Percentiles rank a stretch among this genome's conserved stretches.
These are phyloP conservation scores for Trichoderma oligosporum DNA, from an alignment of 2,329 filamentous ascomycete species.

Conservation along the genomic window DNA sequence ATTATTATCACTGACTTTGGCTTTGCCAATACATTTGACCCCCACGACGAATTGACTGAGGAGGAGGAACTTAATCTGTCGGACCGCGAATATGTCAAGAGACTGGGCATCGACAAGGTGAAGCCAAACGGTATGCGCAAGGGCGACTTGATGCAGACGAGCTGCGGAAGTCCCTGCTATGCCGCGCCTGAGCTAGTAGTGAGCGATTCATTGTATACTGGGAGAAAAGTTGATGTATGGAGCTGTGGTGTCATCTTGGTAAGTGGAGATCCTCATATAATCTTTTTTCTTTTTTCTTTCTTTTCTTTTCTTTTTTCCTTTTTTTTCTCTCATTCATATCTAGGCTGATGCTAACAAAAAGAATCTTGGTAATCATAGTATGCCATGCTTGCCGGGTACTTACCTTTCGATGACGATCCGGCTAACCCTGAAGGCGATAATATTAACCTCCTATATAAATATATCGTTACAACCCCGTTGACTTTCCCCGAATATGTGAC, in stretches of 20 bases:
- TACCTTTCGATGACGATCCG: slow-evolving; percentile 96
- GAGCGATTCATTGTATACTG: slow-evolving; percentile 94
- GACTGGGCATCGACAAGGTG: slow-evolving; percentile 76
- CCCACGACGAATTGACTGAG: slow-evolving; percentile 79
- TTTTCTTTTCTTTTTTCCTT: not conserved
- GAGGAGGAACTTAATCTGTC: slow-evolving; percentile 84
- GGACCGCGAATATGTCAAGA: slow-evolving; percentile 85
- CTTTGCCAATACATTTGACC: slow-evolving; percentile 96
- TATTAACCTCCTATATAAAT: slow-evolving; percentile 98
- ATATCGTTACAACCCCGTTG: slow-evolving; percentile 93
- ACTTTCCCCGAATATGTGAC: slow-evolving; percentile 99
- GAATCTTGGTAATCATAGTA: slow-evolving; percentile 60
- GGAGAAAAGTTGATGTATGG: slow-evolving; percentile 97
- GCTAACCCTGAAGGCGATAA: slow-evolving; percentile 98
- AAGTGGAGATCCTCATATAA: slow-evolving; percentile 40
- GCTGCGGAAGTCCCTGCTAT: slow-evolving; percentile 96
- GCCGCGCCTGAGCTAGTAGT: slow-evolving; percentile 95
- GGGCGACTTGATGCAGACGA: slow-evolving; percentile 97
- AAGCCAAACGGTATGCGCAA: slow-evolving; percentile 72
- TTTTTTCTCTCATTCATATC: not conserved
- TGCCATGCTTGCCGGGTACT: slow-evolving; percentile 95
- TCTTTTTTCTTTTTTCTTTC: not conserved
- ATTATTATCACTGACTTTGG: slow-evolving; percentile 99
- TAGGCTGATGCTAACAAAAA: not conserved
- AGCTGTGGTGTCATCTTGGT: slow-evolving; percentile 98